phyloP scores from a whole-genome alignment of 1,284 basidiomycete genomes.

The Trichosporon ovoides region DNA sequence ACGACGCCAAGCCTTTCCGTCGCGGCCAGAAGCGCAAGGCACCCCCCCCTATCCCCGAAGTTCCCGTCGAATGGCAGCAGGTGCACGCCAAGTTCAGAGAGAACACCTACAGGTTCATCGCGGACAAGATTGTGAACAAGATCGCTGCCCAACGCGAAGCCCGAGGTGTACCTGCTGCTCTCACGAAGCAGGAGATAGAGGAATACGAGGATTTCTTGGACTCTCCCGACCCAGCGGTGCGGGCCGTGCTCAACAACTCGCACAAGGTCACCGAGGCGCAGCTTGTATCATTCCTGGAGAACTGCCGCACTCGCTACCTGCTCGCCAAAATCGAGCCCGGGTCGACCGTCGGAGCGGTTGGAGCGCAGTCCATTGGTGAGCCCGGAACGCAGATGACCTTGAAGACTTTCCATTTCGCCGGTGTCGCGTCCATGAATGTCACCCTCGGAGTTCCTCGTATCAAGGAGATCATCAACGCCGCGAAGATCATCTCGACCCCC shows the following conservation, averaged over 20 bases:
- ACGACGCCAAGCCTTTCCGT: slow-evolving; percentile 5
- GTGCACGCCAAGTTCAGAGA: slow-evolving; percentile 73
- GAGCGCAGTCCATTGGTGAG: slow-evolving; percentile 98
- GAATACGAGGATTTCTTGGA: slow-evolving; percentile 48
- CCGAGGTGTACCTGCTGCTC: slow-evolving; percentile 69
- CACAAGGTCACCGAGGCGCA: slow-evolving; percentile 83
- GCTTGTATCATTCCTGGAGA: slow-evolving; percentile 69
- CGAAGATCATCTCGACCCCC: slow-evolving; percentile 93
- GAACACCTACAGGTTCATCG: slow-evolving; percentile 70
- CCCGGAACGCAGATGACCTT: slow-evolving; percentile 99
- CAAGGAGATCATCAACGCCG: slow-evolving; percentile 90
- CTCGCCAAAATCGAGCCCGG: slow-evolving; percentile 93
- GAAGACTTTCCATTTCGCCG: slow-evolving; percentile 99
- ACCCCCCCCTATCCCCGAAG: slow-evolving; percentile 13
- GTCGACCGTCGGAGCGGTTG: slow-evolving; percentile 95
- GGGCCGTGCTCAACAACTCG: slow-evolving; percentile 76
- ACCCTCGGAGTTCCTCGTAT: slow-evolving; percentile 99
- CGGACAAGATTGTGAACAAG: slow-evolving; percentile 61
- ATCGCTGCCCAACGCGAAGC: slow-evolving; percentile 66
- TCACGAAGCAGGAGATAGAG: slow-evolving; percentile 63
- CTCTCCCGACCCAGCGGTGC: slow-evolving; percentile 49
- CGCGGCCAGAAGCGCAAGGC: slow-evolving; percentile 16
- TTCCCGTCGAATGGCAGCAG: slow-evolving; percentile 45
- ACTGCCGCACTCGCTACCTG: slow-evolving; percentile 86
- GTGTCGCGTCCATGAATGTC: slow-evolving; percentile 99